Conservation (phyloP, 1,284 basidiomycete species). For the Inonotus hispidus region DNA sequence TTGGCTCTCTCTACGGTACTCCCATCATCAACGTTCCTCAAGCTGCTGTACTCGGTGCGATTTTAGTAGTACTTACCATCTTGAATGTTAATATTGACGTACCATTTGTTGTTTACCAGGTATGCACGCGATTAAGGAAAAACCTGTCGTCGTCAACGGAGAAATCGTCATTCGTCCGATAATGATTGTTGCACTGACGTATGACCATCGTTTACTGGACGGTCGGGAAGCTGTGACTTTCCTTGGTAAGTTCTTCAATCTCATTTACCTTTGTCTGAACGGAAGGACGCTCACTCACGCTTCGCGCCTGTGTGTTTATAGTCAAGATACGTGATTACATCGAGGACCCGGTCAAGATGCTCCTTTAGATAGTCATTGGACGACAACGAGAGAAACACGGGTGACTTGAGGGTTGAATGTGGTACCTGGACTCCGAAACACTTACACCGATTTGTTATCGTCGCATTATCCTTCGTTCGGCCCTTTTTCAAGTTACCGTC, state of each 20-base stretch:
- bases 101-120: constrained; percentile 34
- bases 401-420: no score
- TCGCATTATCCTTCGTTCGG: no score
- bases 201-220: constrained; percentile 95
- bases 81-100: neutral
- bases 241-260: constrained; percentile 69
- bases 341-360: constrained; percentile 64
- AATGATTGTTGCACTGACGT: constrained; percentile 94
- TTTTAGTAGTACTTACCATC: constrained; percentile 2
- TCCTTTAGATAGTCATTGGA: constrained; percentile 29
- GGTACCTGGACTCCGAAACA: no score
- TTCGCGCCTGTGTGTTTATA: constrained; percentile 24
- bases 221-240: constrained; percentile 97
- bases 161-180: constrained; percentile 95
- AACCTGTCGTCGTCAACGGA: constrained; percentile 87
- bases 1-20: constrained; percentile 94
- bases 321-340: constrained; percentile 70
- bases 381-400: no score
- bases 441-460: no score
- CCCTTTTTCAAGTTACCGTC: no score
- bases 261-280: constrained; percentile 11
- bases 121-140: constrained; percentile 97
- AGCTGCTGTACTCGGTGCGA: constrained; percentile 81
- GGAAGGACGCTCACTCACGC: constrained; percentile 16
- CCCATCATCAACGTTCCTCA: constrained; percentile 98